These are phyloP conservation scores for Leishmania arabica DNA, from an alignment of 208 protist genomes.

Conservation along the genomic window DNA sequence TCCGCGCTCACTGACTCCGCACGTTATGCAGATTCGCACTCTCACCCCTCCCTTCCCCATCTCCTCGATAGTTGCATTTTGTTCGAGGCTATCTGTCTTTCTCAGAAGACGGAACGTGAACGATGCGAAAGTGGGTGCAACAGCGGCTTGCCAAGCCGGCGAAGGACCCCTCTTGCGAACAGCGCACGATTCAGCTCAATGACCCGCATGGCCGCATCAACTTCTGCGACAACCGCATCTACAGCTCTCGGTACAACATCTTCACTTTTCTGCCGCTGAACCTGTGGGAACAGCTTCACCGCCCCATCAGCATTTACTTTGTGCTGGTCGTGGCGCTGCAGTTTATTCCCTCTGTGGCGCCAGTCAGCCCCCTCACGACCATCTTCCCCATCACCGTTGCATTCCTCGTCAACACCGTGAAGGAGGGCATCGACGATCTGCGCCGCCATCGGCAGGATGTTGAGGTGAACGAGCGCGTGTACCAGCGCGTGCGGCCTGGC, in stretches of 20 bases:
- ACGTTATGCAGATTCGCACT: neutral
- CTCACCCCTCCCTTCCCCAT: neutral
- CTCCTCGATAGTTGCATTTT: neutral
- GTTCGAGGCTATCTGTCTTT: constrained; percentile 5
- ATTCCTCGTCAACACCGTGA: constrained; percentile 88
- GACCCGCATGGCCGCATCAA: constrained; percentile 20
- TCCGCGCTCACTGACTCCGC: neutral
- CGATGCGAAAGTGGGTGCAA: constrained; percentile 27
- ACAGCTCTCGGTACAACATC: constrained; percentile 94
- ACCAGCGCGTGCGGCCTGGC: constrained; percentile 47
- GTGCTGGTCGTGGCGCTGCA: constrained; percentile 90
- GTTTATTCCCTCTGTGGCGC: constrained; percentile 78
- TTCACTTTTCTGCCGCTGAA: constrained; percentile 96
- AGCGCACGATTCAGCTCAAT: constrained; percentile 37
- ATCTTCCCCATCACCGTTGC: constrained; percentile 91
- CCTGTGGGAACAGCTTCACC: constrained; percentile 95
- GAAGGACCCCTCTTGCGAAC: constrained; percentile 36
- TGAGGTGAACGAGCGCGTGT: constrained; percentile 60
- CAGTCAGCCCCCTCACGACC: constrained; percentile 90
- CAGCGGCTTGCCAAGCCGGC: constrained; percentile 21
- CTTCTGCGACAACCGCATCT: constrained; percentile 84
- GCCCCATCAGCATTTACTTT: constrained; percentile 96
- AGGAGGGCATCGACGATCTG: constrained; percentile 94
- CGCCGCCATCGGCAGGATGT: constrained; percentile 67
- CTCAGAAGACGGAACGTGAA: neutral